Evolutionary conservation across 1,284 basidiomycete species (phyloP), one percentile per base, ranked within the genome.

Genomic region (Tranzscheliella williamsii): DNA sequence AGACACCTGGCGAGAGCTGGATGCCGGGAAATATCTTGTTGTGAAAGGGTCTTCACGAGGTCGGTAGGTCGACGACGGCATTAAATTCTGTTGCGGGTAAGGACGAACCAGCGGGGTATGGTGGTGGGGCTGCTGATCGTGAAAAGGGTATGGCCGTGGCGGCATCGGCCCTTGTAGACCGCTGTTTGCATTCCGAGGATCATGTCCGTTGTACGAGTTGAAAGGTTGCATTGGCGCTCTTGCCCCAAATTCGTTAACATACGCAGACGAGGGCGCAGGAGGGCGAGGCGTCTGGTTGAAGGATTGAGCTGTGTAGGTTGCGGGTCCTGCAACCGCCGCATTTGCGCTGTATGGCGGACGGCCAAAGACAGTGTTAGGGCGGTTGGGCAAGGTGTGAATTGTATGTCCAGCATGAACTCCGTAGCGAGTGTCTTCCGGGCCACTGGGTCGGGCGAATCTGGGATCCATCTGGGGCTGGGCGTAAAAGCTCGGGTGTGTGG

Each of bases 1-100:
- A 16, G 70, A 61, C 3, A 73, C 72, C 33, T 71, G 67, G 6
- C 71, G 53, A 5, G 67, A 62, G 43, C 70, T 73, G 26, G 71
- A 71, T 16, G 65, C 63, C 2, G 72, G 72, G 37, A 71, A 72
- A 36, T 56, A 57, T 11, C 57, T 53, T 18, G 48, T 52, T 4
- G 65, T 67, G 60, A 67, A 74, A 3, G 72, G 67, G 39, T 72
- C 65, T 35, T 74, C 70, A 21, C 61, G 61, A 4, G 53, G 42
- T 1, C 46, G 47, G 18, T 45, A 53, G 3, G 42, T 31, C n/a
- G 52, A 44, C 17, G 44, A 22, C 13, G 44, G 34, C 5, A 27
- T 42, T 2, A 35, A 24, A 17, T 23, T 44, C 29, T 42, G 52
- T 36, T 51, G 58, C 13, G 20, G 24, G 26, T 47, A 62, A 13